phyloP scores from a whole-genome alignment of 2,329 filamentous ascomycete species.

The Colletotrichum costaricense region DNA sequence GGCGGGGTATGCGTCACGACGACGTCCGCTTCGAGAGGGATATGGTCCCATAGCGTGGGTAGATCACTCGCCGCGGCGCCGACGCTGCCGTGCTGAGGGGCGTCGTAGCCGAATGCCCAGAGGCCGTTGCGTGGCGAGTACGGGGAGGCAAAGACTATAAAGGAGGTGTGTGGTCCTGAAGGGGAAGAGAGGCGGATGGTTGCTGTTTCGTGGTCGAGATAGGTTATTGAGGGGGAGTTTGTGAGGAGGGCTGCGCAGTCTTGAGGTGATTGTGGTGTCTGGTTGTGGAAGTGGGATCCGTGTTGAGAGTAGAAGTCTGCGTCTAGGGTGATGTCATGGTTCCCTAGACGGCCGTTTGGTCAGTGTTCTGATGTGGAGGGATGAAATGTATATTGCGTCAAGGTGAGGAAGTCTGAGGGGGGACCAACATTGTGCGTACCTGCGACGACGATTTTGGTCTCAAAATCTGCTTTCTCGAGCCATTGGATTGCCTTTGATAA shows the following conservation, averaged over 20 bases:
- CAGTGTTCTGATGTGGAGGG: neutral
- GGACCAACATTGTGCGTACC: conserved; percentile 53
- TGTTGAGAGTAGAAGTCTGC: conserved; percentile 67
- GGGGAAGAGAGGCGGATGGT: conserved; percentile 65
- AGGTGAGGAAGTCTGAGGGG: neutral
- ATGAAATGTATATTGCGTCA: neutral
- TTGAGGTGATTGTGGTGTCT: conserved; percentile 61
- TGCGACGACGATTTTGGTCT: conserved; percentile 77
- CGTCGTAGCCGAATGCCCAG: conserved; percentile 77
- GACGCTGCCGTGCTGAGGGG: conserved; percentile 38
- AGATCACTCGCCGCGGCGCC: conserved; percentile 36
- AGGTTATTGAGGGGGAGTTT: conserved; percentile 68
- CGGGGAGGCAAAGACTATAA: conserved; percentile 79
- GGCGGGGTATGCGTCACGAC: conserved; percentile 79
- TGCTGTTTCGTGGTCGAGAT: conserved; percentile 69
- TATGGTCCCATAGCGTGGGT: conserved; percentile 66
- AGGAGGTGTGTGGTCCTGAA: conserved; percentile 66
- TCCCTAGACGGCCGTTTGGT: conserved; percentile 60
- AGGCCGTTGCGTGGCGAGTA: conserved; percentile 66
- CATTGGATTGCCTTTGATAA: conserved; percentile 72
- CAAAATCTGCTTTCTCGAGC: conserved; percentile 75
- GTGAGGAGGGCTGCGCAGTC: conserved; percentile 66
- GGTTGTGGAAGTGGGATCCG: conserved; percentile 66
- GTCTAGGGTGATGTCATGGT: conserved; percentile 81
- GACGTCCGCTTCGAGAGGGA: conserved; percentile 72